These are phyloP conservation scores for Globisporangium spinosum DNA, from an alignment of 352 stramenopile genomes.

Conservation along the genomic window DNA sequence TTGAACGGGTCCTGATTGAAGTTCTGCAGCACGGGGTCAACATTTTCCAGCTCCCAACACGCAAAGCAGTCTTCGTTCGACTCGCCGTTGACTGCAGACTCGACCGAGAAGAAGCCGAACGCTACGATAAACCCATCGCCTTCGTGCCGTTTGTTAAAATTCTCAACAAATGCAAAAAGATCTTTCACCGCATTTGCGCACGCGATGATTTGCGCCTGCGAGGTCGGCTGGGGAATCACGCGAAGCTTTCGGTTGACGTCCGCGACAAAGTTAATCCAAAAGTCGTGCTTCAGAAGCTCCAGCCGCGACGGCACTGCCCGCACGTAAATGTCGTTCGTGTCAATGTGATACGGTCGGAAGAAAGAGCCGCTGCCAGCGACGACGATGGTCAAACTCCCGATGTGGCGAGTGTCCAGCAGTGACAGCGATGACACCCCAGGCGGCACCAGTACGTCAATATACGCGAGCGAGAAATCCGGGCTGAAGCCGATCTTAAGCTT, in stretches of 20 bases:
- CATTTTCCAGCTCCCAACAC: slow-evolving; percentile 21
- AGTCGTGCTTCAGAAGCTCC: slow-evolving; percentile 66
- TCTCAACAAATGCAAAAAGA: slow-evolving; percentile 43
- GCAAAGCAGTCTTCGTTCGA: slow-evolving; percentile 46
- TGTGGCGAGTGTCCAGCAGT: slow-evolving; percentile 15
- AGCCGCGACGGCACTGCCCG: slow-evolving; percentile 65
- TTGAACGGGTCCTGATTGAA: slow-evolving; percentile 59
- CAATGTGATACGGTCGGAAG: slow-evolving; percentile 73
- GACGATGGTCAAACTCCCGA: slow-evolving; percentile 36
- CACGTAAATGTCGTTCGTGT: slow-evolving; percentile 83
- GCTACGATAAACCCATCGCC: slow-evolving; percentile 44
- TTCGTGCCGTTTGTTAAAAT: slow-evolving; percentile 63
- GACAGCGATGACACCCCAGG: slow-evolving; percentile 19
- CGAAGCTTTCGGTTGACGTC: slow-evolving; percentile 69
- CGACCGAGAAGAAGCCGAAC: slow-evolving; percentile 57
- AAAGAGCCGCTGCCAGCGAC: slow-evolving; percentile 77
- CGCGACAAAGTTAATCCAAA: slow-evolving; percentile 84
- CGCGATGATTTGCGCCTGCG: slow-evolving; percentile 27
- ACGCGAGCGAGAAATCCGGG: slow-evolving; percentile 78
- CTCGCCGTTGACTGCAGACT: slow-evolving; percentile 23
- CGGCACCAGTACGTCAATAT: slow-evolving; percentile 72
- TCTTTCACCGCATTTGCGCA: slow-evolving; percentile 29
- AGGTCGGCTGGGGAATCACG: slow-evolving; percentile 58
- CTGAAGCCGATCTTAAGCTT: slow-evolving; percentile 83
- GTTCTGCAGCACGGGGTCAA: slow-evolving; percentile 27